Percentiles rank a stretch among this genome's conserved stretches.
Conservation (phyloP, 2,329 filamentous ascomycete genomes). For the Endoconidiophora polonica region DNA sequence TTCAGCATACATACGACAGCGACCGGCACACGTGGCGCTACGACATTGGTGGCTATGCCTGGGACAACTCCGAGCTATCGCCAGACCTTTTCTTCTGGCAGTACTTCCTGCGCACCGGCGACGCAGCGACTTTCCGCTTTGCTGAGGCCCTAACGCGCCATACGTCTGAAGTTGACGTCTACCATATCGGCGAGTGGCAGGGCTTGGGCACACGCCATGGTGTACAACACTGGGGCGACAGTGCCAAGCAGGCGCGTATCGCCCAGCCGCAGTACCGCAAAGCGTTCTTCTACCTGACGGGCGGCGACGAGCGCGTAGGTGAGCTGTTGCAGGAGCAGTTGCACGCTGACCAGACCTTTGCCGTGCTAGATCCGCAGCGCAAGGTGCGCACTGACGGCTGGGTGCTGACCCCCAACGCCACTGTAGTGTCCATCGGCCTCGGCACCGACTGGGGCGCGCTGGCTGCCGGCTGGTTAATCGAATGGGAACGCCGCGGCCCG, state of each 20-base stretch:
- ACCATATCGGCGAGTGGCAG: conserved; percentile 40
- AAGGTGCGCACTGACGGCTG: conserved; percentile 40
- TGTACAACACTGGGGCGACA: conserved; percentile 44
- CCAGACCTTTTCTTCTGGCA: conserved; percentile 47
- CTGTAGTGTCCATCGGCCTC: conserved; percentile 21
- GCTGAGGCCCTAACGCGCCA: conserved; percentile 42
- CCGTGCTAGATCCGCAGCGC: conserved; percentile 36
- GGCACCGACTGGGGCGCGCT: conserved; percentile 44
- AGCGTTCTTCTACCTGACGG: conserved; percentile 38
- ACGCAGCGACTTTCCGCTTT: conserved; percentile 39
- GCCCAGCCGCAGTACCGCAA: conserved; percentile 40
- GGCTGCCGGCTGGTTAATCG: conserved; percentile 40
- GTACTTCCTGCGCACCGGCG: conserved; percentile 42
- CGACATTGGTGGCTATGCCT: conserved; percentile 45
- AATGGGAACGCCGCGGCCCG: conserved; percentile 39
- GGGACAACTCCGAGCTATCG: conserved; percentile 48
- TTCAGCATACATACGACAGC: conserved; percentile 44
- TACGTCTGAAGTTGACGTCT: conserved; percentile 44
- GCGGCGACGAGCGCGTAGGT: conserved; percentile 40
- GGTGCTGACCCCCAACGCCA: conserved; percentile 29
- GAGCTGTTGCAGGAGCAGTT: conserved; percentile 35
- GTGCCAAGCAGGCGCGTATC: conserved; percentile 44
- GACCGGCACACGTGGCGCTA: conserved; percentile 46
- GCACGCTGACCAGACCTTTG: conserved; percentile 35
- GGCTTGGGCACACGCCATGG: conserved; percentile 46